These are phyloP conservation scores for Cyclostephanos tholiformis DNA, from an alignment of 108 stramenopile species.

Conservation along the genomic window DNA sequence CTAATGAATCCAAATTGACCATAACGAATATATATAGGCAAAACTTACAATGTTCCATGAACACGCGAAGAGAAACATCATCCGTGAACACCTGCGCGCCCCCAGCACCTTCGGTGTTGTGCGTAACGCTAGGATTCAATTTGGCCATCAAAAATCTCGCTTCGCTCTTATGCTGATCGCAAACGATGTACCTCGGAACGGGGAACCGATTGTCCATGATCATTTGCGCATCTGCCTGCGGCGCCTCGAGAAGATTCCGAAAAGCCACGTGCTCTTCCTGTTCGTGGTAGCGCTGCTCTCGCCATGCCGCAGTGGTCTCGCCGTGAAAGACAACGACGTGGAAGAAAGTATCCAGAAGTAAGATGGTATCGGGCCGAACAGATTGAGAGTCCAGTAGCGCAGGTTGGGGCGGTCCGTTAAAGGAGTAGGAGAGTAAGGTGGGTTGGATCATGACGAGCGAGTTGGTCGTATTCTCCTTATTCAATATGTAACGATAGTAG, in stretches of 20 bases:
- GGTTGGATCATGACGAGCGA: conserved; percentile 99
- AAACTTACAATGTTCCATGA: conserved; percentile 95
- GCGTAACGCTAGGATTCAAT: conserved; percentile 96
- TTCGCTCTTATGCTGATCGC: conserved; percentile 99
- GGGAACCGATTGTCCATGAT: conserved; percentile 99
- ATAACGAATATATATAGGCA: not conserved
- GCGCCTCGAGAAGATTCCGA: conserved; percentile 88
- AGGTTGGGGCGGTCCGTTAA: conserved; percentile 94
- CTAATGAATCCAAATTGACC: not conserved
- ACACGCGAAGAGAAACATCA: conserved; percentile 97
- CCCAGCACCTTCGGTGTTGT: conserved; percentile 85
- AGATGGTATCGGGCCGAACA: conserved; percentile 96
- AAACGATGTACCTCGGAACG: conserved; percentile 98
- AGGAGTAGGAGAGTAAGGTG: conserved; percentile 95
- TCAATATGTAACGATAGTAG: conserved; percentile 94
- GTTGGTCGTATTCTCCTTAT: conserved; percentile 92
- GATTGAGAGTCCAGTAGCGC: conserved; percentile 94
- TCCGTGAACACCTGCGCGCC: conserved; percentile 97
- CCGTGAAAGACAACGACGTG: conserved; percentile 99
- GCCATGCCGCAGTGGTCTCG: conserved; percentile 99
- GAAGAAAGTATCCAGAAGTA: conserved; percentile 99
- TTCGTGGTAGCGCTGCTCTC: conserved; percentile 97
- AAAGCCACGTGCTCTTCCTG: conserved; percentile 96
- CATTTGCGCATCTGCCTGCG: conserved; percentile 95
- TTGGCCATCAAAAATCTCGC: conserved; percentile 99